phyloP scores from a whole-genome alignment of 202 grass and related monocot species.

The Musa balbisiana region DNA sequence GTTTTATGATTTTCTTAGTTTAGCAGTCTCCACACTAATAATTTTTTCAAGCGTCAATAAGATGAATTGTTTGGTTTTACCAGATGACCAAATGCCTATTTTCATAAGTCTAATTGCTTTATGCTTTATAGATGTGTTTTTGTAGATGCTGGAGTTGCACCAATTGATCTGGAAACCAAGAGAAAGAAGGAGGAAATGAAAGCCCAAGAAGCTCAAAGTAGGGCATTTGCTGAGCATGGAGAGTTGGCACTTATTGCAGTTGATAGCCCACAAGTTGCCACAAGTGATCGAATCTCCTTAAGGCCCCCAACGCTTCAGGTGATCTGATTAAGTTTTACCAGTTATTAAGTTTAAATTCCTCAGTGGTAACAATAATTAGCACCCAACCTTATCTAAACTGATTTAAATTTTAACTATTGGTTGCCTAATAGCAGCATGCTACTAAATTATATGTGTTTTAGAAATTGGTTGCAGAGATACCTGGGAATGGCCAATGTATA shows the following conservation, averaged over 20 bases:
- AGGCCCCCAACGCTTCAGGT: conserved; percentile 98
- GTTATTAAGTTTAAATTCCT: neutral
- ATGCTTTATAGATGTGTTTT: conserved; percentile 69
- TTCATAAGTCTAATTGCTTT: conserved; percentile 19
- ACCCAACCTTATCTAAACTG: too few relatives aligned
- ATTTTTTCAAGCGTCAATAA: neutral
- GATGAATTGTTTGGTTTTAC: neutral
- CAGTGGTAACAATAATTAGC: too few relatives aligned
- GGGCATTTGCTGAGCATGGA: conserved; percentile 66
- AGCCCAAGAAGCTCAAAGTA: conserved; percentile 74
- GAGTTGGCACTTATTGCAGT: conserved; percentile 91
- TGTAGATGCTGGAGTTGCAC: conserved; percentile 91
- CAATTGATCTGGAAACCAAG: conserved; percentile 90
- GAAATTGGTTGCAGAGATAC: too few relatives aligned
- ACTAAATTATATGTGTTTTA: too few relatives aligned
- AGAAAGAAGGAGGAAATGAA: conserved; percentile 98
- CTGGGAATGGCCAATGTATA: too few relatives aligned
- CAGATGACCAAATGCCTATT: neutral
- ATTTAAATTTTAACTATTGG: too few relatives aligned
- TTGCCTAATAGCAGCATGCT: too few relatives aligned
- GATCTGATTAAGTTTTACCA: conserved; percentile 9
- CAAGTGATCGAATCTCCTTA: conserved; percentile 67
- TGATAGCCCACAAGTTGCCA: conserved; percentile 56
- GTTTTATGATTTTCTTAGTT: neutral
- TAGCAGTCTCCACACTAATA: neutral